Conservation (phyloP, 495 filamentous ascomycete species). For the Aspergillus hancockii region DNA sequence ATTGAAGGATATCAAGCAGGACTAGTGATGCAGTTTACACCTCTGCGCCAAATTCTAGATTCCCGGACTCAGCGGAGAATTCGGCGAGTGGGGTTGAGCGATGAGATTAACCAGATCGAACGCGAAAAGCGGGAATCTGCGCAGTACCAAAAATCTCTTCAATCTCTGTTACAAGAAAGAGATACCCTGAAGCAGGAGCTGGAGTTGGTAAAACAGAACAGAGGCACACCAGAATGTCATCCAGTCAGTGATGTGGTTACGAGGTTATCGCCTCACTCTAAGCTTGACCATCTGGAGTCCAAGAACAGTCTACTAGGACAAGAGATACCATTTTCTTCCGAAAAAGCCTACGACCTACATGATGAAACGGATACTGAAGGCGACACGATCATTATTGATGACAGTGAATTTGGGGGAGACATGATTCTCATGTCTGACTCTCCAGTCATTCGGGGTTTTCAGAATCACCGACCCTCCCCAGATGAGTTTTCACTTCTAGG, state of each 20-base stretch:
- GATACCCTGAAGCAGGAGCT: constrained; percentile 53
- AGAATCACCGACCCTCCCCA: constrained; percentile 12
- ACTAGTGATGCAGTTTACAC: constrained; percentile 58
- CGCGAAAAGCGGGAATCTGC: constrained; percentile 52
- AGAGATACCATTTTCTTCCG: constrained; percentile 19
- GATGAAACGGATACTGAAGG: constrained; percentile 17
- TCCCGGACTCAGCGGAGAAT: constrained; percentile 70
- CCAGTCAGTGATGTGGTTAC: constrained; percentile 23
- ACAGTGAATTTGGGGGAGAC: constrained; percentile 27
- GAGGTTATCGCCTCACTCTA: constrained; percentile 27
- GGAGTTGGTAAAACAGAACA: constrained; percentile 39
- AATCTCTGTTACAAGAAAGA: constrained; percentile 35
- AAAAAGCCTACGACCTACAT: constrained; percentile 5
- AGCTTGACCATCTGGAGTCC: constrained; percentile 22
- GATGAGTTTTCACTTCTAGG: constrained; percentile 24
- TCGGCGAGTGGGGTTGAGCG: constrained; percentile 68
- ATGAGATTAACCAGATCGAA: constrained; percentile 70
- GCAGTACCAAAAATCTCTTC: constrained; percentile 53
- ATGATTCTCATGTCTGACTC: constrained; percentile 38
- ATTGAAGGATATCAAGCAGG: constrained; percentile 32
- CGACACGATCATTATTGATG: constrained; percentile 36
- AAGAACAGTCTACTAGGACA: constrained; percentile 23
- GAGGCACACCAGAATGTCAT: constrained; percentile 31
- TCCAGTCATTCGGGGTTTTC: constrained; percentile 30
- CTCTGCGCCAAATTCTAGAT: constrained; percentile 69